Base-by-base conservation (phyloP, 2,329 filamentous ascomycete genomes). In the Colletotrichum chlorophyti region DNA sequence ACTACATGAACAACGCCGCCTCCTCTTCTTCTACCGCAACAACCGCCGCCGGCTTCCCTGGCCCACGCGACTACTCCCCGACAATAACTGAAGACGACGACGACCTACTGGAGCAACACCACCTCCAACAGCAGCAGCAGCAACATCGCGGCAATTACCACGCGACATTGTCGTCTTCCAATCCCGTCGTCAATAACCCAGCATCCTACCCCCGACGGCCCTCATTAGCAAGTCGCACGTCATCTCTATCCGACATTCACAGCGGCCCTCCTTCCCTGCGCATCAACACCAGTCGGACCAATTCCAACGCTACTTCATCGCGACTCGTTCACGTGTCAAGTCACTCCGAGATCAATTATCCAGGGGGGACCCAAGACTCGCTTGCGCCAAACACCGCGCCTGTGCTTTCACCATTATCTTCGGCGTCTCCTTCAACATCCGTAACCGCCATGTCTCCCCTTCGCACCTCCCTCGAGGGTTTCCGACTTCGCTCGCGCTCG, bases 401-500 rank as follows among this genome's bases (percentile, higher is more conserved):
- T 60, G 12, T 65, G 62, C 42, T 68, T 64, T 68, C 70, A 3
- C 68, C 70, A 3, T 50, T 61, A 11, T 63, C 64, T 8, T 70
- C 75, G 3, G 62, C 68, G 4, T 72, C 76, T 3, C 76, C 75
- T 32, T 68, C 74, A 5, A 61, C 64, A 59, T 74, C 55, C 31
- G 41, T 31, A 14, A 58, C 73, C 1, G 70, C 77, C 12, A 76
- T 79, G 66, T 83, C 83, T 3, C 83, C 83, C 2, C 70, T 88
- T 6, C 84, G 85, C 49, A 79, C 74, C 53, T 88, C 85, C 0
- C 76, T 88, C 43, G 86, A 89, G 50, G 79, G 79, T 21, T 87
- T 87, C 63, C 84, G 85, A 47, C 72, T 87, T 5, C 83, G 86
- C 62, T 83, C 82, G 45, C 82, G 83, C 60, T 86, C 84, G 35